A percentile compares a stretch with the other conserved stretches of the same genome.
These are phyloP conservation scores for Saposhnikovia divaricata DNA, from an alignment of 129 eudicot genomes.

Conservation along the genomic window DNA sequence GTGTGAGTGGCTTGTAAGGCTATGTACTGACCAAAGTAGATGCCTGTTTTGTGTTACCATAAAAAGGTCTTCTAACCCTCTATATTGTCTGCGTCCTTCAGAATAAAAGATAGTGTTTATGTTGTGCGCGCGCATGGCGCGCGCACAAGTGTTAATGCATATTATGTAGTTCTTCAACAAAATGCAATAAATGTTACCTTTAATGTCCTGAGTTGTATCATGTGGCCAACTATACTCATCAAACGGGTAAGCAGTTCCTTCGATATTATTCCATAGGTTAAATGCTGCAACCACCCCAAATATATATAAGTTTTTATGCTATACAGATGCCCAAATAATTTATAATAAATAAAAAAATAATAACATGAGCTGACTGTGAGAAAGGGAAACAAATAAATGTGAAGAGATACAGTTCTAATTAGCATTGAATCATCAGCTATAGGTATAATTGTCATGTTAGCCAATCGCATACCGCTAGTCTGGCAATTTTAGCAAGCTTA, in stretches of 20 bases:
- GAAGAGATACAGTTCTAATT: neutral
- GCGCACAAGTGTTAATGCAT: neutral
- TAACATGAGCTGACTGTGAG: neutral
- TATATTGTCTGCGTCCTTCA: neutral
- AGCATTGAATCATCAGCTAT: neutral
- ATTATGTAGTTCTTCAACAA: neutral
- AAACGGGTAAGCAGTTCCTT: slow-evolving; percentile 73
- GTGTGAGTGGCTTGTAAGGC: neutral
- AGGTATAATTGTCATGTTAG: neutral
- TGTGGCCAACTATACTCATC: slow-evolving; percentile 91
- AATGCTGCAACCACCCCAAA: slow-evolving; percentile 48
- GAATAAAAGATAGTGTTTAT: neutral
- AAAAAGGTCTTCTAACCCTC: neutral
- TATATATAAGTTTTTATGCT: slow-evolving; percentile 11
- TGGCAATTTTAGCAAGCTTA: slow-evolving; percentile 94
- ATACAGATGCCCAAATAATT: neutral
- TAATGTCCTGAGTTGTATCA: slow-evolving; percentile 80
- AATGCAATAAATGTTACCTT: slow-evolving; percentile 43
- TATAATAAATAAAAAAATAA: neutral
- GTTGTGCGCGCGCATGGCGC: neutral
- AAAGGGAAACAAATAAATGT: slow-evolving; percentile 4
- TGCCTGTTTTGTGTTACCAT: neutral
- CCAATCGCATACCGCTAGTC: slow-evolving; percentile 59
- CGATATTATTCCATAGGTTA: slow-evolving; percentile 72
- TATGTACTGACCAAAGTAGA: neutral